Conservation (phyloP, 352 stramenopile genomes). For the Phytophthora brassicae region DNA sequence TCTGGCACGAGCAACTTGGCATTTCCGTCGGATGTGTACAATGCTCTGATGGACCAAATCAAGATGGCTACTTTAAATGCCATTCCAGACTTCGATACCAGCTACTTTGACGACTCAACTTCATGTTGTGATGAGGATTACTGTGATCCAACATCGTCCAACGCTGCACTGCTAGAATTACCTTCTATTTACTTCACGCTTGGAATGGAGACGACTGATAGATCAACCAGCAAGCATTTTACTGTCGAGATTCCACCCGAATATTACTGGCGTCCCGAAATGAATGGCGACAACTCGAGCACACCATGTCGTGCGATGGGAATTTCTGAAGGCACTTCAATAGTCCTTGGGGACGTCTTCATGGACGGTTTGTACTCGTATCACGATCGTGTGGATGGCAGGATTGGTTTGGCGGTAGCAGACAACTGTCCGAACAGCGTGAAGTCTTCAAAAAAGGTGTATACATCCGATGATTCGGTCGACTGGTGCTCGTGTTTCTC, state of each 20-base stretch:
- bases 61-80: slow-evolving; percentile 51
- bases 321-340: slow-evolving; percentile 71
- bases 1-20: slow-evolving; percentile 83
- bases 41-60: slow-evolving; percentile 72
- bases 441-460: slow-evolving; percentile 78
- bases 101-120: slow-evolving; percentile 69
- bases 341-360: slow-evolving; percentile 81
- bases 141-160: slow-evolving; percentile 62
- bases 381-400: slow-evolving; percentile 63
- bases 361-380: slow-evolving; percentile 83
- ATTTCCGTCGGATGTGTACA: slow-evolving; percentile 77
- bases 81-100: slow-evolving; percentile 63
- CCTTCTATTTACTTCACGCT: slow-evolving; percentile 82
- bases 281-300: slow-evolving; percentile 61
- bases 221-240: slow-evolving; percentile 64
- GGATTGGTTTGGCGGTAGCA: slow-evolving; percentile 70
- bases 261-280: slow-evolving; percentile 84
- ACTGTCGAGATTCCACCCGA: slow-evolving; percentile 80
- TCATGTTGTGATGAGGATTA: slow-evolving; percentile 73
- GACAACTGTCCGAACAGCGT: slow-evolving; percentile 79
- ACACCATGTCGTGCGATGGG: slow-evolving; percentile 69
- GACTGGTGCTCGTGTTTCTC: slow-evolving; percentile 79
- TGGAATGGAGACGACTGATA: slow-evolving; percentile 51
- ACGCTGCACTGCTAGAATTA: slow-evolving; percentile 53
- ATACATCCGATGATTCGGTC: slow-evolving; percentile 36